Conservation (phyloP, 202 grass and related monocot genomes). For the Thinopyrum obtusiflorum region DNA sequence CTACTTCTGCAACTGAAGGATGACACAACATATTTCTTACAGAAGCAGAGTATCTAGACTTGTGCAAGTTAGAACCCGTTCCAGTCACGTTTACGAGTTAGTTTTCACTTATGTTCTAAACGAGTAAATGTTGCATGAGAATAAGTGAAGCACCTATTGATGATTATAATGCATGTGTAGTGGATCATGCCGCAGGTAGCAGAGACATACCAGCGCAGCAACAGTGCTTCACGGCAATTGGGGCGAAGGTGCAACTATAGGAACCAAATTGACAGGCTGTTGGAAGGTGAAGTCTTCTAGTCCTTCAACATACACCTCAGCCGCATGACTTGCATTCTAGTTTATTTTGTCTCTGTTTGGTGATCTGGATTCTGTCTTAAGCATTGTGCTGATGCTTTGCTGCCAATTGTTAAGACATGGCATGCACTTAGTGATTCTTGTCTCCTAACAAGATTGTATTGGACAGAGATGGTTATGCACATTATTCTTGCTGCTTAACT, state of each 20-base stretch:
- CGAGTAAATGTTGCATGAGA: background rate
- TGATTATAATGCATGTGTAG: background rate
- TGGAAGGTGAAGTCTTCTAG: background rate
- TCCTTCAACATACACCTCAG: background rate
- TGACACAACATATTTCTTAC: background rate
- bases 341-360: no score
- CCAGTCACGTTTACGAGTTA: background rate
- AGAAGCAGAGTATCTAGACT: background rate
- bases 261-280: background rate
- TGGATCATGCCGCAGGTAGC: no score
- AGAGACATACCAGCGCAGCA: conserved; percentile 28
- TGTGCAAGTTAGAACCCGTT: background rate
- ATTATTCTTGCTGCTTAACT: background rate
- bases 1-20: background rate
- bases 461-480: conserved; percentile 6
- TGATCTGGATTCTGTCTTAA: background rate
- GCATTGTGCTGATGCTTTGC: conserved; percentile 7
- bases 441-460: conserved; percentile 1
- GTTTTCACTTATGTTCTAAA: background rate
- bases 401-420: background rate
- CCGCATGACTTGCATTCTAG: no score
- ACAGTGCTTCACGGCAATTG: conserved; percentile 9
- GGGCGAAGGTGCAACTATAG: background rate
- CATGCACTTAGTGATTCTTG: conserved; percentile 17
- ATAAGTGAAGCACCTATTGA: background rate